phyloP scores from a whole-genome alignment of 2,329 filamentous ascomycete species.

The Microdochium bolleyi region DNA sequence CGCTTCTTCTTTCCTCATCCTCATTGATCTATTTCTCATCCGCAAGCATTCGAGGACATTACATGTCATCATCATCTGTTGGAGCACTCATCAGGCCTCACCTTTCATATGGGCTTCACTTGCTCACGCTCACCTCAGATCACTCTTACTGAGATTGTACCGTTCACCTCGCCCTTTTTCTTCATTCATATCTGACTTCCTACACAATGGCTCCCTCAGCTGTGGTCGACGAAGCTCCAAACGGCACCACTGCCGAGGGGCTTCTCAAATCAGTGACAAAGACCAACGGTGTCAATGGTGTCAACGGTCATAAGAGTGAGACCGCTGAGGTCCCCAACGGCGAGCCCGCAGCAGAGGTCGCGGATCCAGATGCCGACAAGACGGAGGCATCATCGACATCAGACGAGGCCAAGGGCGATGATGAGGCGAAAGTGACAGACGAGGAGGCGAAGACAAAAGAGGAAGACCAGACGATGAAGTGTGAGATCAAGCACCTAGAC shows the following conservation, averaged over 20 bases:
- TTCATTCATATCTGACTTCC: background rate
- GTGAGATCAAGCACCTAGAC: constrained; percentile 18
- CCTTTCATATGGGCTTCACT: too few species aligned
- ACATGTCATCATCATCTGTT: too few species aligned
- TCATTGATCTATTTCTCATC: too few species aligned
- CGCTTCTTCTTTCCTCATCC: too few species aligned
- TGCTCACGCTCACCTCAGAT: background rate
- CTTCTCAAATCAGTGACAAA: background rate
- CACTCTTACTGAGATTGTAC: background rate
- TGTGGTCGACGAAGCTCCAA: background rate
- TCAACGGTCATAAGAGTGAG: background rate
- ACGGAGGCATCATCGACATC: background rate
- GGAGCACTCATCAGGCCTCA: too few species aligned
- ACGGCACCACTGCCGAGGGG: background rate
- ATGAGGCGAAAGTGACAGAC: background rate
- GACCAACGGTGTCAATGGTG: background rate
- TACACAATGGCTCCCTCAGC: background rate
- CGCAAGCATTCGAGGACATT: too few species aligned
- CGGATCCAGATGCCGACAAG: background rate
- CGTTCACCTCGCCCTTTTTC: background rate
- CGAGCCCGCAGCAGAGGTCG: too few species aligned
- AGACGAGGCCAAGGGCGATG: background rate
- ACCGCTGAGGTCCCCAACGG: background rate
- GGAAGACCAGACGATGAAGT: constrained; percentile 19
- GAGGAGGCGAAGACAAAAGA: background rate